Evolutionary conservation across 2,329 filamentous ascomycete species (phyloP), one percentile per base, ranked within the genome.

Genomic region (Alternaria tenuissima): DNA sequence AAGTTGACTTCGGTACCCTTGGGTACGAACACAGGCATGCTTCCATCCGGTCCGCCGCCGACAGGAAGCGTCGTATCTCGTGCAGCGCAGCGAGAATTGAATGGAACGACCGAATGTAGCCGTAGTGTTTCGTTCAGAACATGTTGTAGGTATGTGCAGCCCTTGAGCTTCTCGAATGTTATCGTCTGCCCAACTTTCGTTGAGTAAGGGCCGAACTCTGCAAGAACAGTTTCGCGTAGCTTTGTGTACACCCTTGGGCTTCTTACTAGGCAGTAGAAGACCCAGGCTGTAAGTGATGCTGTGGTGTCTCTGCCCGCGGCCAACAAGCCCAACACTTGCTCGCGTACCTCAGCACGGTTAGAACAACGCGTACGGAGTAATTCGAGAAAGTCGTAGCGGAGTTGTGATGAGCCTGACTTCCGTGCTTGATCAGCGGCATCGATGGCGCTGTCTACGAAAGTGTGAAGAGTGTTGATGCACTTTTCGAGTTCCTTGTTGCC

Each of bases 291-390:
- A n/a, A 62, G 59, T 12, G 55, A 59, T 3, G 59, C 59, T 5
- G 59, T 87, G 1, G 85, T 86, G 65, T 87, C 85, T 12, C 84
- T 81, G 16, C 83, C 84, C 2, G 84, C 84, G 8, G 85, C 76
- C 9, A 86, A 76, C 58, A 86, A 81, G 64, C 84, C 84, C 41
- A 86, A 75, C 7, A 84, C 72, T 59, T 86, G 82, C 18, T 53
- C 59, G 11, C 49, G 49, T 20, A 59, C 56, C 12, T 59, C 56
- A 4, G 43, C 49, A 7, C 56, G 51, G 22, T 59, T 22, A 22
- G 56, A 18, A 41, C 49, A 59, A 34, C 56, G 36, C 26, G 16
- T 18, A n/a, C 56, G 49, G 2, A 59, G 56, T 47, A 28, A 26
- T 11, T 59, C 56, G 16, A 59, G 43, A 43, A 59, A 59, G 43